Base-by-base conservation (phyloP, 1,284 basidiomycete species). In the Sporisorium iseilematis-ciliati region DNA sequence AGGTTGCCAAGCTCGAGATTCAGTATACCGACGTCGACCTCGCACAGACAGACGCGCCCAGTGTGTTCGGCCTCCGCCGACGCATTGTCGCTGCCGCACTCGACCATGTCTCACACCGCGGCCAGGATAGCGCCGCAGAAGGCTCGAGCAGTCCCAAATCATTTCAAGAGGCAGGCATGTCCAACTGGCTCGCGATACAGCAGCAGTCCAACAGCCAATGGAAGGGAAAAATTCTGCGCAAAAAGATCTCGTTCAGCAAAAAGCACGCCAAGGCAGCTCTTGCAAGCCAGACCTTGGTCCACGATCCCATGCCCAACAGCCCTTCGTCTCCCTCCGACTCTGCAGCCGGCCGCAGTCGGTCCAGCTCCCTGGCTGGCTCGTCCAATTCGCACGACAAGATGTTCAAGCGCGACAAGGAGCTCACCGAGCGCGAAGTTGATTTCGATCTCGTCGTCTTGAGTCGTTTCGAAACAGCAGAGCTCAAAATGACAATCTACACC, bases 401-500 rank as follows among this genome's bases (percentile, higher is more conserved):
- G 64, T 56, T 60, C 60, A 66, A 57, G 35, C 56, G 67, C 41
- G 67, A 75, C 50, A 57, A 50, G 53, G 60, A 70, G 45, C 64
- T 75, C 7, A 55, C 67, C 16, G 67, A 75, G 21, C 51, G 56
- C 23, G 73, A 75, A 45, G 41, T 57, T 51, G 51, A 71, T n/a
- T 64, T 71, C n/a, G 64, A 75, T 41, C 51, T 75, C 0, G 67
- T 65, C 50, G 63, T 75, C 1, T 56, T 75, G 14, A 70, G 67
- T 21, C 67, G 73, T 6, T 71, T 75, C 31, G 67, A 71, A 52
- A 61, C 64, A 0, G 67, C 73, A 7, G 60, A 71, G 42, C 73
- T 75, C 60, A 61, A 62, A 35, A 71, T 67, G 67, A 58, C 49
- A 20, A 25, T 75, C 57, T 75, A 70, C 42, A 75, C 73, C 21